A percentile compares a stretch with the other conserved stretches of the same genome.
phyloP scores from a whole-genome alignment of 139 green algal genomes.

The Chlorella sp. region DNA sequence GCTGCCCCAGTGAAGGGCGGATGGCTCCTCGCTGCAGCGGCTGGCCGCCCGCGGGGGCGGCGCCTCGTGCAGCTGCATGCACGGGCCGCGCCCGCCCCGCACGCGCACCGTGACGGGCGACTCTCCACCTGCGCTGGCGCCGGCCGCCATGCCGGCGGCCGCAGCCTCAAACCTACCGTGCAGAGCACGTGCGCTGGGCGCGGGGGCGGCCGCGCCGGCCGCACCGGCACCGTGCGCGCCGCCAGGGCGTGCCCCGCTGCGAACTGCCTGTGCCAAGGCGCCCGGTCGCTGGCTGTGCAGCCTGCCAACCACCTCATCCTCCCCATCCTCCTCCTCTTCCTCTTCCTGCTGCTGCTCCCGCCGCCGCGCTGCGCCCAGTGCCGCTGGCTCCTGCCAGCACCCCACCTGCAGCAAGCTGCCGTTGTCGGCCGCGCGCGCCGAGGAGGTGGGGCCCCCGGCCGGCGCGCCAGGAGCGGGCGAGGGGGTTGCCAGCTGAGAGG shows the following conservation, averaged over 20 bases:
- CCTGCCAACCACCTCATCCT: neutral
- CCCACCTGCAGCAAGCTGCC: neutral
- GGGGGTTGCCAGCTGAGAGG: neutral
- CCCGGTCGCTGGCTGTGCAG: neutral
- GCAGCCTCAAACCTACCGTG: neutral
- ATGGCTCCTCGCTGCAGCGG: slow-evolving; percentile 22
- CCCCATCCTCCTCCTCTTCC: slow-evolving; percentile 4
- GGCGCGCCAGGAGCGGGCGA: too few species aligned
- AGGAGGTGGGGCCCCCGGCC: neutral
- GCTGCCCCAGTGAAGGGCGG: slow-evolving; percentile 23
- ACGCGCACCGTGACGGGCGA: neutral
- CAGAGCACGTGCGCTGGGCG: neutral
- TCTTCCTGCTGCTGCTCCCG: slow-evolving; percentile 1
- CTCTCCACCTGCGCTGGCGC: neutral
- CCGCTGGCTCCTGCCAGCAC: neutral
- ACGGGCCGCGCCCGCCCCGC: neutral
- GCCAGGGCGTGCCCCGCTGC: neutral
- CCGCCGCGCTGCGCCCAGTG: slow-evolving; percentile 3
- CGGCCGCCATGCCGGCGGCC: neutral
- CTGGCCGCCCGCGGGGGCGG: neutral
- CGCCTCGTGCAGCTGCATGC: neutral
- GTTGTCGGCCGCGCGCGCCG: neutral
- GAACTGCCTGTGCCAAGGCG: neutral
- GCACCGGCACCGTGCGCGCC: neutral
- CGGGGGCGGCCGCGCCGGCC: neutral